Conservation (phyloP, 2,329 filamentous ascomycete species). For the Aspergillus niger region DNA sequence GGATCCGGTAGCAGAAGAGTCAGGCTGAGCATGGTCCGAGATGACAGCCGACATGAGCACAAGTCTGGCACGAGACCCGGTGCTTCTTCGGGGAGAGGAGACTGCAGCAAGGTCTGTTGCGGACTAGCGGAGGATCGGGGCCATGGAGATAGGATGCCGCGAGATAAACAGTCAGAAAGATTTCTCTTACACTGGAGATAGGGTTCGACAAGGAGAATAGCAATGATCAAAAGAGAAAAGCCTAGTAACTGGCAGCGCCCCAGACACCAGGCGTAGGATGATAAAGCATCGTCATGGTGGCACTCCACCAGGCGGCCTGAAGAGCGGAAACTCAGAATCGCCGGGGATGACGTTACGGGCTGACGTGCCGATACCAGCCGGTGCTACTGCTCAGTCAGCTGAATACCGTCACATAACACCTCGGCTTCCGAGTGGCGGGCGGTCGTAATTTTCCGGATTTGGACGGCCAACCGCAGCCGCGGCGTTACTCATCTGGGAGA, state of each 20-base stretch:
- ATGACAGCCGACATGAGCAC: constrained; percentile 30
- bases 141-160: constrained; percentile 21
- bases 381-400: constrained; percentile 12
- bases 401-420: constrained; percentile 25
- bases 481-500: constrained; percentile 10
- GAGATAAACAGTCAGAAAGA: neutral
- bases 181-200: constrained; percentile 5
- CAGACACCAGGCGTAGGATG: constrained; percentile 1
- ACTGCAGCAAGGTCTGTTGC: constrained; percentile 21
- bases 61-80: constrained; percentile 12
- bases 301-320: constrained; percentile 20
- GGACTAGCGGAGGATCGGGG: constrained; percentile 33
- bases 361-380: constrained; percentile 39
- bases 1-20: constrained; percentile 16
- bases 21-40: constrained; percentile 33
- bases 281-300: constrained; percentile 17
- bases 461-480: constrained; percentile 14
- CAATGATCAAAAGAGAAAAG: neutral
- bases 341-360: constrained; percentile 21
- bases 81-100: constrained; percentile 17
- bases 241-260: neutral
- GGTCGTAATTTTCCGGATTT: constrained; percentile 5
- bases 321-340: constrained; percentile 16
- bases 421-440: constrained; percentile 23
- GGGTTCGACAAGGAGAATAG: neutral